Evolutionary conservation across 2,329 filamentous ascomycete genomes (phyloP), one percentile per base, ranked within the genome.

Genomic region (Ophiobolus disseminans): DNA sequence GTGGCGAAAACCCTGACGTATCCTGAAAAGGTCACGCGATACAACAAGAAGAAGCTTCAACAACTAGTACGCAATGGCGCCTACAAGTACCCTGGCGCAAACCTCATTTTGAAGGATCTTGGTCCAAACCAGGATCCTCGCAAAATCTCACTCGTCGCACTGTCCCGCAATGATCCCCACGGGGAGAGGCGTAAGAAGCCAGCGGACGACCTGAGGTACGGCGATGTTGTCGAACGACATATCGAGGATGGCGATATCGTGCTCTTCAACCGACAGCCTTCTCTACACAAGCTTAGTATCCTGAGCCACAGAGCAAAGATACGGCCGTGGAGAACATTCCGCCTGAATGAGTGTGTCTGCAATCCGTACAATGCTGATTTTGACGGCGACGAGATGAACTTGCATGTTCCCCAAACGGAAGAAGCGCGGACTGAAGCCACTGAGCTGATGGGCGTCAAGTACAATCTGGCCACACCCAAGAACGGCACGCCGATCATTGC

Each of bases 361-460:
- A 92, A 89, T 53, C 94, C 94, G 3, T 99, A 99, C 80, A 99
- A 99, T 63, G 94, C 94, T 46, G 94, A 99, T 83, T 99, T 99
- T 62, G 94, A 99, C 65, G 94, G 94, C 51, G 94, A 99, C 63
- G 94, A 99, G 74, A 99, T 99, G 94, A 99, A 99, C 64, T 76
- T 99, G 38, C 94, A 99, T 75, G 92, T 99, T 13, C 94, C 94
- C 2, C 94, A 99, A 70, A 97, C 94, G 0, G 94, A 99, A 76
- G 94, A 99, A 74, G 93, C 94, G 9, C 85, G 94, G 48, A 90
- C 93, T 2, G 94, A 99, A 74, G 94, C 94, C 0, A 95, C 95
- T 65, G 91, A 93, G 60, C 78, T 99, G 38, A 99, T 99, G 94
- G 94, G 94, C 32, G 92, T 99, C 46, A 96, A 97, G 76, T 86